Evolutionary conservation across 441 rosid species (phyloP).

Genomic region (Corymbia calophylla): DNA sequence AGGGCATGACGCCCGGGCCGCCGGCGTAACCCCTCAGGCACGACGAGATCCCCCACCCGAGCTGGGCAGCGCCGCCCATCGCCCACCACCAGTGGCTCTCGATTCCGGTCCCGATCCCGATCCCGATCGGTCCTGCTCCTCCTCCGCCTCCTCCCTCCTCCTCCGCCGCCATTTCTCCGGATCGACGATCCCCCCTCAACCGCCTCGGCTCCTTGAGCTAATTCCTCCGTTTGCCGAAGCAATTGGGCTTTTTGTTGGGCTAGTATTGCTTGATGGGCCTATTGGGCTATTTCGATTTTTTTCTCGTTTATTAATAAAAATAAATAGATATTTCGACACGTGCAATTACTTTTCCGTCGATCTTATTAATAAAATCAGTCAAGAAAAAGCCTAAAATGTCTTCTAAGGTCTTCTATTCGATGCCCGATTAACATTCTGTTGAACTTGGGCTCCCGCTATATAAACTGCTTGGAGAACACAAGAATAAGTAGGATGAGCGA

Average conservation of each 20-base stretch:
- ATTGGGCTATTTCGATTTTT: neutral
- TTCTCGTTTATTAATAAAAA: fast-evolving
- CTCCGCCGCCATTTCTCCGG: neutral
- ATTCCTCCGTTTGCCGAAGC: fast-evolving
- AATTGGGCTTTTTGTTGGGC: neutral
- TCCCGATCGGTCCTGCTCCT: neutral
- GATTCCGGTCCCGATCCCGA: neutral
- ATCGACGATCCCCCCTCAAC: neutral
- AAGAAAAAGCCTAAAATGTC: neutral
- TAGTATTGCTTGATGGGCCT: neutral
- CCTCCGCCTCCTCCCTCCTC: neutral
- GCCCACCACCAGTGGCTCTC: neutral
- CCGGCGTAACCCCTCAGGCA: neutral
- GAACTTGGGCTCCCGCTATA: fast-evolving
- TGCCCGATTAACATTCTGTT: neutral
- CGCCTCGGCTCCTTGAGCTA: neutral
- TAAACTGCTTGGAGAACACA: neutral
- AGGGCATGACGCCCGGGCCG: constrained; percentile 1
- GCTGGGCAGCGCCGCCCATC: constrained; percentile 10
- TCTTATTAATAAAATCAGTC: neutral
- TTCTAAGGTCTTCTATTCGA: neutral
- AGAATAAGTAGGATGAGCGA: neutral
- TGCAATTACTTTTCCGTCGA: neutral
- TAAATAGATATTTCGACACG: neutral
- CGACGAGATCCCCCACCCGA: neutral